Evolutionary conservation across 108 stramenopile genomes (phyloP), one percentile per base, ranked within the genome.

Genomic region (Pelagomonas calceolata): DNA sequence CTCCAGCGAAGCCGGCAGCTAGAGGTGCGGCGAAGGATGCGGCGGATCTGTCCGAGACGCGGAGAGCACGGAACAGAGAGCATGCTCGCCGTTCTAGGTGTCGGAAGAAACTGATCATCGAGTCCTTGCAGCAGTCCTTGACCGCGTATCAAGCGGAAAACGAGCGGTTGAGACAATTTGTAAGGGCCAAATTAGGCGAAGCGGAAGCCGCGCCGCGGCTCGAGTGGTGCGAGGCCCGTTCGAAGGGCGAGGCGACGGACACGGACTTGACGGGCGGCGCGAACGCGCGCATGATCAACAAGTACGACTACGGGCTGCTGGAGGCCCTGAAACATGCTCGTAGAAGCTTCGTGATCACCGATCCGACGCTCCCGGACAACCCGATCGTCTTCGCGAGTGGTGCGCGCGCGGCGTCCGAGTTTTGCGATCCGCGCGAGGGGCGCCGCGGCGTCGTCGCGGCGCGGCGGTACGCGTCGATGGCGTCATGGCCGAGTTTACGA

Each of bases 301-400:
- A 88, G 74, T 85, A 88, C 32, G 92, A 93, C 72, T 91, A 88
- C 75, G 83, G 82, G 65, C 79, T 93, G 34, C 91, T 93, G 69
- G 77, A 85, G 65, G 89, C 88, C 66, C 78, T 93, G 15, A 87
- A 81, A 15, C 79, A 86, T 31, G 90, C 90, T 51, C 92, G 91
- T 74, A 88, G 89, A 73, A 89, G 89, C 80, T 94, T 94, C 78
- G 86, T 89, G 30, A 73, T 94, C 51, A 93, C 95, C 9, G 97
- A 98, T 80, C 95, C 97, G n/a, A 86, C 91, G 34, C 85, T 96
- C 34, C 94, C 97, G 16, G 97, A 98, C 75, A 98, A 96, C 78
- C 97, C 94, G 10, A 92, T 95, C 68, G 94, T 93, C 29, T 95
- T 87, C 82, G 94, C 90, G 30, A 87, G 84, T 70, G n/a, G n/a